These are phyloP conservation scores for Sclerotinia sclerotiorum DNA, from an alignment of 2,329 filamentous ascomycete species.

Conservation along the genomic window DNA sequence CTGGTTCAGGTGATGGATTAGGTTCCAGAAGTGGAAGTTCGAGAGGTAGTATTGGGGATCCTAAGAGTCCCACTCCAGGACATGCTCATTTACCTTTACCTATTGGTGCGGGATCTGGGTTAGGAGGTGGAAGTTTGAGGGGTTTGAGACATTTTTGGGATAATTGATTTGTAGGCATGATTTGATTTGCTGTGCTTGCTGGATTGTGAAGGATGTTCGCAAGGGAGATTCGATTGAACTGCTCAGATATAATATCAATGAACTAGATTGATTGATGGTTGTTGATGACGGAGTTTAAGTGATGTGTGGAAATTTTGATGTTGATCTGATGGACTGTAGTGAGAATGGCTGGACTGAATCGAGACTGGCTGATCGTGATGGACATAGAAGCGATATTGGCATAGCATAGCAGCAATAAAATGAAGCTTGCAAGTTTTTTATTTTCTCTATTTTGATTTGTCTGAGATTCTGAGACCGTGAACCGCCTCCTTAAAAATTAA, in stretches of 20 bases:
- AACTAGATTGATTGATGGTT: background rate
- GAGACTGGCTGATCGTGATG: background rate
- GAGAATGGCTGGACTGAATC: background rate
- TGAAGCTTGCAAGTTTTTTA: constrained; percentile 6
- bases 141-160: constrained; percentile 15
- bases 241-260: background rate
- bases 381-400: background rate
- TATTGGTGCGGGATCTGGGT: constrained; percentile 2
- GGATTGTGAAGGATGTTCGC: background rate
- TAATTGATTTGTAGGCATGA: constrained; percentile 9
- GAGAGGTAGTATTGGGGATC: constrained; percentile 50
- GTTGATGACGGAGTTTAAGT: background rate
- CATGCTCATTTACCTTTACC: constrained; percentile 22
- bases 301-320: background rate
- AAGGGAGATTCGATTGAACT: background rate
- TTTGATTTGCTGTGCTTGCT: constrained; percentile 2
- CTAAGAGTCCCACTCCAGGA: constrained; percentile 48
- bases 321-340: background rate
- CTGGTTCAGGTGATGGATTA: constrained; percentile 28
- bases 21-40: constrained; percentile 46
- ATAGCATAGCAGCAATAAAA: constrained; percentile 2
- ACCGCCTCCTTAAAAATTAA: too few species aligned
- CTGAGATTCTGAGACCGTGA: background rate
- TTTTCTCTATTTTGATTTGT: background rate
- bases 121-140: constrained; percentile 6